Percentiles rank a stretch among this genome's conserved stretches.
Conservation (phyloP, 2,329 filamentous ascomycete genomes). For the Talaromyces albobiverticillius region DNA sequence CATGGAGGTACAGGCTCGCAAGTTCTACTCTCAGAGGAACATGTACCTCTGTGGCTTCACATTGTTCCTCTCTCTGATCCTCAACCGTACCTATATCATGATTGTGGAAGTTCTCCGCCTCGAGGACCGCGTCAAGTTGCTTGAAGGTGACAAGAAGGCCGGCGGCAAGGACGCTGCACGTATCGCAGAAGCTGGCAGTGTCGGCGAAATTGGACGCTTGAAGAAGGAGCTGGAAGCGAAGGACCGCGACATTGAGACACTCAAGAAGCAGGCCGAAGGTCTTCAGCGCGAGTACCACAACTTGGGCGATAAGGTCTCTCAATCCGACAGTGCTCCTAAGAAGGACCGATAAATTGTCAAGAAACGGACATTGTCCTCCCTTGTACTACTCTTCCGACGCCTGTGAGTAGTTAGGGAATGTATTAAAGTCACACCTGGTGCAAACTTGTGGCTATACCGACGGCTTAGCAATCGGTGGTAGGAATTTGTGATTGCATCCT, state of each 20-base stretch:
- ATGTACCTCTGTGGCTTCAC: constrained; percentile 99
- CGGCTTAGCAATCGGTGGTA: background rate
- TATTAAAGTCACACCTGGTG: background rate
- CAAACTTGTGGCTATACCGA: background rate
- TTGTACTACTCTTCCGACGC: background rate
- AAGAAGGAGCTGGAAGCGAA: constrained; percentile 52
- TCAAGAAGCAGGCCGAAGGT: constrained; percentile 86
- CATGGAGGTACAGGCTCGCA: constrained; percentile 97
- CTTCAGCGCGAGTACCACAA: constrained; percentile 82
- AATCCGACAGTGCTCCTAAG: constrained; percentile 49
- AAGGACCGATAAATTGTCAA: constrained; percentile 49
- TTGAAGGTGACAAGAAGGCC: constrained; percentile 64
- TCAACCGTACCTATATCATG: constrained; percentile 97
- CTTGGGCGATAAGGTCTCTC: constrained; percentile 75
- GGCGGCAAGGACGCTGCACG: constrained; percentile 68
- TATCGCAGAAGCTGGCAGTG: constrained; percentile 67
- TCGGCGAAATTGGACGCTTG: constrained; percentile 74
- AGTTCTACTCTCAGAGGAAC: constrained; percentile 99
- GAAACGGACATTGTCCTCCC: background rate
- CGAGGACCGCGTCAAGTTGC: constrained; percentile 83
- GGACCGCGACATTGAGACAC: constrained; percentile 53
- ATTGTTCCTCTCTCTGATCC: constrained; percentile 95
- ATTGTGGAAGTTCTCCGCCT: constrained; percentile 88
- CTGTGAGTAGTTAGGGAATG: background rate
- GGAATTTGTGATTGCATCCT: background rate